Conservation (phyloP, 441 rosid genomes). For the Pelargonium cotyledonis region DNA sequence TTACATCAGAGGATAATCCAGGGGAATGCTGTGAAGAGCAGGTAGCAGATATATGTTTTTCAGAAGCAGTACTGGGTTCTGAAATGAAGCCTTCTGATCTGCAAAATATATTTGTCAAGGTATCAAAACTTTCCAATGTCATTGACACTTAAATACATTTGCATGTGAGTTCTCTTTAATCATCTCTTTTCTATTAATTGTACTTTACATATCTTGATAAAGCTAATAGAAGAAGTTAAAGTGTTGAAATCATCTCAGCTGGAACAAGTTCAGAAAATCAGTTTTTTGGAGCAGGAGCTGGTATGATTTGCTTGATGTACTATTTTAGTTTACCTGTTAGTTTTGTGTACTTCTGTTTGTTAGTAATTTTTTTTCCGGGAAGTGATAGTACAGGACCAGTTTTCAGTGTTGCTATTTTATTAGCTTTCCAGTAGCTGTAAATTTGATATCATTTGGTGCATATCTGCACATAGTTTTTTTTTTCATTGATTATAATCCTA, state of each 20-base stretch:
- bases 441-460: neutral
- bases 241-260: constrained; percentile 34
- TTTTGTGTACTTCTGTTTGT: neutral
- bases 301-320: constrained; percentile 21
- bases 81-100: constrained; percentile 22
- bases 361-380: neutral
- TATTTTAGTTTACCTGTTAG: neutral
- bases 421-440: neutral
- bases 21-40: constrained; percentile 14
- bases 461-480: neutral
- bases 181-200: neutral
- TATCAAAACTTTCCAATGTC: constrained; percentile 12
- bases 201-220: constrained; percentile 9
- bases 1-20: constrained; percentile 11
- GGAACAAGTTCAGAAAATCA: constrained; percentile 35
- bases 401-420: neutral
- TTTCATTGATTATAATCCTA: neutral
- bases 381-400: neutral
- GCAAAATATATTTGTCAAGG: constrained; percentile 27
- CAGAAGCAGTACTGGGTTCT: constrained; percentile 10
- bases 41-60: constrained; percentile 10
- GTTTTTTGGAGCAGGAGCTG: constrained; percentile 41
- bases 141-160: constrained; percentile 1
- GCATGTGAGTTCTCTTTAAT: neutral
- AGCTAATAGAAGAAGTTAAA: constrained; percentile 36